These are phyloP conservation scores for Monilinia fructicola DNA, from an alignment of 2,329 filamentous ascomycete genomes.

Conservation along the genomic window DNA sequence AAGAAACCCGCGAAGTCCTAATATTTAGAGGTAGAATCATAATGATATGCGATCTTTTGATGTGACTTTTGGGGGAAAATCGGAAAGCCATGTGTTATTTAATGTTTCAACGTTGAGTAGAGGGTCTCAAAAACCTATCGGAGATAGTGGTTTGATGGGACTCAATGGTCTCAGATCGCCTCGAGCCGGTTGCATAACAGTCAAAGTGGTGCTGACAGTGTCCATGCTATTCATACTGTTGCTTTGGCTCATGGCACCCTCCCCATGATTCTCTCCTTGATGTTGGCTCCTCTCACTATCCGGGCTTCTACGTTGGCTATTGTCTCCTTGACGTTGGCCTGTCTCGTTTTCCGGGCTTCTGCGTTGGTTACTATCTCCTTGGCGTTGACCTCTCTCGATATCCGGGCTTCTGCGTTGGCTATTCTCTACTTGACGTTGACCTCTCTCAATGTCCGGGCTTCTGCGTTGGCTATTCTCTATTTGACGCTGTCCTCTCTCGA, in stretches of 20 bases:
- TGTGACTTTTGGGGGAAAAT: not conserved
- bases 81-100: not conserved
- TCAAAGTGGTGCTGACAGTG: constrained; percentile 36
- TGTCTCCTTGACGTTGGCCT: no score
- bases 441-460: no score
- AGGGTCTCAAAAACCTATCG: constrained; percentile 51
- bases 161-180: constrained; percentile 51
- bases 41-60: constrained; percentile 10
- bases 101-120: not conserved
- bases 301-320: constrained; percentile 41
- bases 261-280: constrained; percentile 1
- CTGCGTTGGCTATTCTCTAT: not conserved
- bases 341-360: no score
- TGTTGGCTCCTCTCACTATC: not conserved
- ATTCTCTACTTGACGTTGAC: no score
- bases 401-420: no score
- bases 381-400: no score
- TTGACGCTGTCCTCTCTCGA: not conserved
- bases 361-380: no score
- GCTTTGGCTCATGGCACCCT: constrained; percentile 35
- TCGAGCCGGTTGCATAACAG: constrained; percentile 32
- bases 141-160: constrained; percentile 65
- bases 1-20: not conserved
- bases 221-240: constrained; percentile 48
- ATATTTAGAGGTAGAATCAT: constrained; percentile 13